A percentile compares a stretch with the other conserved stretches of the same genome.
Conservation (phyloP, 2,329 filamentous ascomycete genomes). For the Dothistroma pini region DNA sequence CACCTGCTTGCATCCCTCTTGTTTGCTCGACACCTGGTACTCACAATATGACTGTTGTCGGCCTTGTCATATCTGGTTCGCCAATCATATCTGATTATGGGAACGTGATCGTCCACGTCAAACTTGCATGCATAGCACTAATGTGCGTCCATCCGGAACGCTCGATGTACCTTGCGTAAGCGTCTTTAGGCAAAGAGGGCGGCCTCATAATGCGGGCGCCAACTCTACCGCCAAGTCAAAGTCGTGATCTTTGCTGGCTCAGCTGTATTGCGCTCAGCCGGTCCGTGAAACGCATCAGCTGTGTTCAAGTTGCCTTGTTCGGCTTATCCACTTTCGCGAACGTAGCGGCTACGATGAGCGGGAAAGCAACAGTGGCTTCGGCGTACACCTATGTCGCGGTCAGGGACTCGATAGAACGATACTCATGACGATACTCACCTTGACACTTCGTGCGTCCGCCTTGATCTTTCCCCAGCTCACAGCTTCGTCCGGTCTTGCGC, state of each 20-base stretch:
- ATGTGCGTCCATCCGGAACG: background rate
- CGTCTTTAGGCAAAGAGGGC: constrained; percentile 7
- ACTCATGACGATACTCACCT: constrained; percentile 54
- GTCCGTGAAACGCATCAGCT: background rate
- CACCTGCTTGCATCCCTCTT: background rate
- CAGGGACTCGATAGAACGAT: background rate
- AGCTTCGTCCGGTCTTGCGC: constrained; percentile 90
- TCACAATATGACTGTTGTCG: background rate
- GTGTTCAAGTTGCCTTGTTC: constrained; percentile 7
- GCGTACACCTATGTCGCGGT: constrained; percentile 51
- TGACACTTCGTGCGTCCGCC: constrained; percentile 78
- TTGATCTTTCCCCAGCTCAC: constrained; percentile 99
- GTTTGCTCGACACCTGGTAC: background rate
- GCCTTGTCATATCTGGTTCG: background rate
- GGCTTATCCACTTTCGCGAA: constrained; percentile 49
- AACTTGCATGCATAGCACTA: constrained; percentile 12
- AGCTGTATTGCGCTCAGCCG: background rate
- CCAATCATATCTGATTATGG: background rate
- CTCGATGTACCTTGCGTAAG: constrained; percentile 21
- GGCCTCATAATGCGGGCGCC: background rate
- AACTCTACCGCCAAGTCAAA: background rate
- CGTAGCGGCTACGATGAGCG: constrained; percentile 63
- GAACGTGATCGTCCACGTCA: constrained; percentile 5
- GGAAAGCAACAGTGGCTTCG: constrained; percentile 65
- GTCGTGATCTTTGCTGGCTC: background rate